Percentiles rank a stretch among this genome's conserved stretches.
phyloP scores from a whole-genome alignment of 1,139 yeast species.

The Kodamaea plutei region DNA sequence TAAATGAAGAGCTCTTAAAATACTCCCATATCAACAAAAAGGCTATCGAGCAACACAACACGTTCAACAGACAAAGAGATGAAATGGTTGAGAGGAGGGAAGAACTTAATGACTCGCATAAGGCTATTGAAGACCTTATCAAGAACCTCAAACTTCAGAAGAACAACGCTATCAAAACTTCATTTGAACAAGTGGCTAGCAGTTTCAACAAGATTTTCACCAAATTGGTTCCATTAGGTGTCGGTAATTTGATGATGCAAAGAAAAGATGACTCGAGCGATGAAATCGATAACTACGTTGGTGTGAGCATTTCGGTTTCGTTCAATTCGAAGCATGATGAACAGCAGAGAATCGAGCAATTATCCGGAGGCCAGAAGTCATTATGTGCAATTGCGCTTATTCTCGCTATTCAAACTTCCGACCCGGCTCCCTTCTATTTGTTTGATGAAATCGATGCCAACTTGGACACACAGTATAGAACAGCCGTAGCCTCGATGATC shows the following conservation, averaged over 20 bases:
- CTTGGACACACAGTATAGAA: slow-evolving; percentile 86
- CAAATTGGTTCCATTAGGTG: slow-evolving; percentile 78
- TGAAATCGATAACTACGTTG: slow-evolving; percentile 62
- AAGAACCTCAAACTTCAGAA: slow-evolving; percentile 72
- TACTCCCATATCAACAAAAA: slow-evolving; percentile 83
- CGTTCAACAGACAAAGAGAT: slow-evolving; percentile 70
- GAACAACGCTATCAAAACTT: slow-evolving; percentile 74
- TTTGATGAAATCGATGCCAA: slow-evolving; percentile 97
- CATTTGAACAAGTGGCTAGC: slow-evolving; percentile 72
- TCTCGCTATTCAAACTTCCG: slow-evolving; percentile 89
- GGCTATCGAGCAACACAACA: slow-evolving; percentile 80
- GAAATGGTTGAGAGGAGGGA: slow-evolving; percentile 60
- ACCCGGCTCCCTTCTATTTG: slow-evolving; percentile 94
- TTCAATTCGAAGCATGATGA: slow-evolving; percentile 86
- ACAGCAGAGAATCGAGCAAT: slow-evolving; percentile 83
- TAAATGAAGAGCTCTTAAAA: slow-evolving; percentile 56
- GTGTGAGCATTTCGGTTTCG: slow-evolving; percentile 85
- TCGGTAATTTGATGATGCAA: slow-evolving; percentile 70
- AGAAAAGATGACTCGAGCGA: slow-evolving; percentile 21
- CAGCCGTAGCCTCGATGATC: slow-evolving; percentile 80
- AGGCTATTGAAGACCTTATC: slow-evolving; percentile 70
- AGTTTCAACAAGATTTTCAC: slow-evolving; percentile 75
- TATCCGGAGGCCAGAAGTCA: slow-evolving; percentile 96
- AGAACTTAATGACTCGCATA: slow-evolving; percentile 68
- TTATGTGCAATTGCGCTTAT: slow-evolving; percentile 91